phyloP scores from a whole-genome alignment of 345 rosid species.

The Geranium rotundifolium region DNA sequence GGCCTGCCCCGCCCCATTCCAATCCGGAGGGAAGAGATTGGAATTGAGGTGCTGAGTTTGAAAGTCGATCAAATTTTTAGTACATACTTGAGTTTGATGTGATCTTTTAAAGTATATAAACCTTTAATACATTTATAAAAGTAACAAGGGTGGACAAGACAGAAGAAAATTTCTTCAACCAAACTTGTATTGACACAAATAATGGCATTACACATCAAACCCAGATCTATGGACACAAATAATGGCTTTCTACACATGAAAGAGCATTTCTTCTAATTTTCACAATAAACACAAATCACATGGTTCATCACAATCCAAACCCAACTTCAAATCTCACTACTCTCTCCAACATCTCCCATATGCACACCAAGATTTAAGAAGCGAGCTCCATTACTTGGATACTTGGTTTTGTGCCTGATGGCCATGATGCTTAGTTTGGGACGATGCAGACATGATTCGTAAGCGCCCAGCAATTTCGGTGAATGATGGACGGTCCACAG shows the following conservation, averaged over 20 bases:
- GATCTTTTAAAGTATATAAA: too few species aligned
- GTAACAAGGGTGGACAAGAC: too few species aligned
- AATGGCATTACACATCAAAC: conserved; percentile 14
- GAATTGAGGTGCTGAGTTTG: too few species aligned
- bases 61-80: too few species aligned
- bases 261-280: conserved; percentile 4
- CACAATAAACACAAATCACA: conserved; percentile 4
- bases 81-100: too few species aligned
- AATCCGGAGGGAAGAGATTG: too few species aligned
- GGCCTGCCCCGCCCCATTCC: too few species aligned
- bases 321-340: conserved; percentile 1
- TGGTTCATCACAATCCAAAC: background rate
- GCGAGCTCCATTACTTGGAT: conserved; percentile 10
- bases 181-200: conserved; percentile 10
- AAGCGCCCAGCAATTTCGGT: conserved; percentile 64
- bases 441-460: conserved; percentile 53
- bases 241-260: conserved; percentile 12
- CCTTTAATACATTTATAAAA: too few species aligned
- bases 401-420: conserved; percentile 16
- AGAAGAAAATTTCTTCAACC: background rate
- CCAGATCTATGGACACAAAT: conserved; percentile 8
- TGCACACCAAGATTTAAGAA: background rate
- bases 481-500: conserved; percentile 60
- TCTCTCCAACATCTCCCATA: conserved; percentile 1
- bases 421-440: conserved; percentile 35